Conservation (phyloP, 345 rosid species). For the Abelmoschus esculentus region DNA sequence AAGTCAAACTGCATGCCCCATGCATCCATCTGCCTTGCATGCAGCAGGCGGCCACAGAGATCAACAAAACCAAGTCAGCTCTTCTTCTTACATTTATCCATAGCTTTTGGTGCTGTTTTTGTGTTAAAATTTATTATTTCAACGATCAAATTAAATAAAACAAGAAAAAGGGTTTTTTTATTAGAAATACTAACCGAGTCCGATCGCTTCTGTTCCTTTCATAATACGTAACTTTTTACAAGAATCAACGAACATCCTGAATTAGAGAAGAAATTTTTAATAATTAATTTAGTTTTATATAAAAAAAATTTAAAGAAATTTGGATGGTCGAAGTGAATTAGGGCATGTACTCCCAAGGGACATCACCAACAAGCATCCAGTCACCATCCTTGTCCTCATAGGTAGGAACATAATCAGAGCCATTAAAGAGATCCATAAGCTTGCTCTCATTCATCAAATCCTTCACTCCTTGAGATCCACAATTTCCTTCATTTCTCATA, state of each 20-base stretch:
- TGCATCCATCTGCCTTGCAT: slow-evolving; percentile 13
- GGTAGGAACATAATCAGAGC: slow-evolving; percentile 75
- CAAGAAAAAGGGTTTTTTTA: no score
- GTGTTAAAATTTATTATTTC: no score
- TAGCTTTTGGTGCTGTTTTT: slow-evolving; percentile 68
- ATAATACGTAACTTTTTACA: slow-evolving; percentile 88
- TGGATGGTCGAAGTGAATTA: background rate
- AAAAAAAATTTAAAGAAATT: background rate
- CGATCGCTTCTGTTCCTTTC: slow-evolving; percentile 68
- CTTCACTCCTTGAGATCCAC: slow-evolving; percentile 78
- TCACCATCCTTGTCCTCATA: slow-evolving; percentile 95
- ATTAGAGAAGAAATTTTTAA: background rate
- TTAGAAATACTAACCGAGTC: slow-evolving; percentile 3
- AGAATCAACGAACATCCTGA: slow-evolving; percentile 84
- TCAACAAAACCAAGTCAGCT: slow-evolving; percentile 39
- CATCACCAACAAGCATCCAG: slow-evolving; percentile 97
- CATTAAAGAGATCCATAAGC: slow-evolving; percentile 53
- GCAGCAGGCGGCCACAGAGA: slow-evolving; percentile 14
- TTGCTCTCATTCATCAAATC: slow-evolving; percentile 72
- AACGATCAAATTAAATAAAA: background rate
- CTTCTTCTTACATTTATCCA: slow-evolving; percentile 71
- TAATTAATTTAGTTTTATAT: background rate
- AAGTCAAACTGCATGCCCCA: slow-evolving; percentile 33
- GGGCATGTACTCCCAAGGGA: slow-evolving; percentile 79
- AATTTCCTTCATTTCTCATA: slow-evolving; percentile 25